These are phyloP conservation scores for Penicillium paradoxum DNA, from an alignment of 495 filamentous ascomycete species.

Conservation along the genomic window DNA sequence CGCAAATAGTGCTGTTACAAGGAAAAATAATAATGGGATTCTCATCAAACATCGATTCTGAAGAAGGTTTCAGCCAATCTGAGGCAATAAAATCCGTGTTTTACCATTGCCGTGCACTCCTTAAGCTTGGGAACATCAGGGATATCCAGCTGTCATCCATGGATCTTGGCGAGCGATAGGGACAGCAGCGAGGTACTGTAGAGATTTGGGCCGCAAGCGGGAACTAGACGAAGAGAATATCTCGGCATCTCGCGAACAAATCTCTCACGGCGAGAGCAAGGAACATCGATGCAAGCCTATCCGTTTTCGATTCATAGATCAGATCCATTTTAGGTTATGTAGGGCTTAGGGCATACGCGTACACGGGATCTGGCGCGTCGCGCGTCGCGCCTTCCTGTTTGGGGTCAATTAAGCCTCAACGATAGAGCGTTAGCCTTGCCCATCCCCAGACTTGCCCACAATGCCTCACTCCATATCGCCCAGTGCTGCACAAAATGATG, in stretches of 20 bases:
- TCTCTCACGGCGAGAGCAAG: background rate
- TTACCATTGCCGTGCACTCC: background rate
- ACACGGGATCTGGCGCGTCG: constrained; percentile 11
- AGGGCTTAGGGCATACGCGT: constrained; percentile 21
- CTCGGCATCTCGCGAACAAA: background rate
- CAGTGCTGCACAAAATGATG: constrained; percentile 29
- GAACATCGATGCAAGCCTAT: background rate
- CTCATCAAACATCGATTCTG: background rate
- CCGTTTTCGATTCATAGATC: constrained; percentile 10
- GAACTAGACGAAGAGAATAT: background rate
- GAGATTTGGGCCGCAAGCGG: constrained; percentile 12
- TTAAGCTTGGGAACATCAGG: background rate
- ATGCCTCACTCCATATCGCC: constrained; percentile 54
- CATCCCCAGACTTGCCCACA: constrained; percentile 6
- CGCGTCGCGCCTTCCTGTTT: constrained; percentile 16
- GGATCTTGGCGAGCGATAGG: constrained; percentile 7
- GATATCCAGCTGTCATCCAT: constrained; percentile 23
- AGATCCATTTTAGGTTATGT: constrained; percentile 6
- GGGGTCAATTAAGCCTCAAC: constrained; percentile 7
- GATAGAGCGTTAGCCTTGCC: background rate
- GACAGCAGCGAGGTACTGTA: constrained; percentile 11
- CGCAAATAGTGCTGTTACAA: background rate
- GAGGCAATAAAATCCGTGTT: background rate
- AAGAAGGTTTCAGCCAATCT: background rate
- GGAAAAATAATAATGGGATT: background rate